Base-by-base conservation (phyloP, 116 monocot genomes). In the Iris pallida region DNA sequence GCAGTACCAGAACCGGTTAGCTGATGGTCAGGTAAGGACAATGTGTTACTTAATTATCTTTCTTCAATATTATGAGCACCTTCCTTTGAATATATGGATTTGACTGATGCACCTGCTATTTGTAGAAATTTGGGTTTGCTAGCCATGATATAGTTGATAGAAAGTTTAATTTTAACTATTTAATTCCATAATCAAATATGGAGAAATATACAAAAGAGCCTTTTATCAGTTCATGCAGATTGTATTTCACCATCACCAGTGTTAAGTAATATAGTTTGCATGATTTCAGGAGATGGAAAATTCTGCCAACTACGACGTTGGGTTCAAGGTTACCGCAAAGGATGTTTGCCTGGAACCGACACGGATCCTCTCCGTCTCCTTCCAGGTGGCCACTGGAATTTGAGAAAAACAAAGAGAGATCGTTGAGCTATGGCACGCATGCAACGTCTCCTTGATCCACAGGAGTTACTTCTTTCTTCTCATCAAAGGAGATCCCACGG, bases 391-490 rank as follows among this genome's bases (percentile, higher is more conserved):
- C 64, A 6, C 15, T 71, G 42, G 90, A 88, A 45, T 99, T 91
- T 47, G 84, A 81, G 71, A 76, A 69, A 65, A 88, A 78, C 99
- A 77, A 47, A 63, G 42, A 63, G 86, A 90, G 66, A 86, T 99
- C 13, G 79, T 93, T 43, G 81, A 71, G 61, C 80, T 99, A 6
- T 99, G 99, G 99, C 84, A 99, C 71, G 79, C 59, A 13, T 99
- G 93, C 82, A 82, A 85, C 69, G 85, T 93, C 59, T 84, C 99
- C n/a, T 74, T 99, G 53, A 73, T 86, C 44, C 99, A 93, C 79
- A 75, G 99, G 44, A 88, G 93, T 16, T 84, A 78, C 70, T 90
- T 99, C 78, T 93, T 93, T 69, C 82, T 99, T 8, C 99, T 93
- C 44, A 90, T 93, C 67, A 86, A 82, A 64, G 93, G 93, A 1